Percentiles rank a stretch among this genome's conserved stretches.
Evolutionary conservation across 768 basidiomycete genomes (phyloP).

Genomic region (Mycena sanguinolenta): DNA sequence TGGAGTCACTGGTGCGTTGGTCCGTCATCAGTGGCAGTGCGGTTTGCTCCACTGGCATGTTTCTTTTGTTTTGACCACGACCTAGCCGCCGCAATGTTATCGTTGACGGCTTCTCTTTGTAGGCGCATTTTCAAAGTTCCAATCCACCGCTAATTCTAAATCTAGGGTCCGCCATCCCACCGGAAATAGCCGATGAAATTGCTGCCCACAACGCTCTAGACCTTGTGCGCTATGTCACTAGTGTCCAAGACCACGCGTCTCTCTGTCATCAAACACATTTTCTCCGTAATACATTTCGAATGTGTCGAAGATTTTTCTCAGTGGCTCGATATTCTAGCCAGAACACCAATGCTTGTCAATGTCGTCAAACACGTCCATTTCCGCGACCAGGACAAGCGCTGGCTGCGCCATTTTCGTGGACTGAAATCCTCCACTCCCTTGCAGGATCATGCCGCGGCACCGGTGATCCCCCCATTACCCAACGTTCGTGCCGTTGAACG

Average conservation of each 20-base stretch:
- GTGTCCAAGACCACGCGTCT: conserved; percentile 20
- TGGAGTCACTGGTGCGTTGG: too few relatives aligned
- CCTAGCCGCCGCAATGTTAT: not conserved
- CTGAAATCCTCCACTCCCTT: not conserved
- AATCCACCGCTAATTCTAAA: not conserved
- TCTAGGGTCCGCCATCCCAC: conserved; percentile 24
- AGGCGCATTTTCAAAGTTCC: not conserved
- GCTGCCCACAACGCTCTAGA: conserved; percentile 9
- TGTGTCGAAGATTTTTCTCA: conserved; percentile 18
- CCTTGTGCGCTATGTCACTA: conserved; percentile 21
- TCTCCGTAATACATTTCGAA: conserved; percentile 21
- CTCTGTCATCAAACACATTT: conserved; percentile 6
- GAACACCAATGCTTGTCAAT: conserved; percentile 7
- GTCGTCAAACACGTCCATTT: conserved; percentile 22
- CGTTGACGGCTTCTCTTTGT: not conserved
- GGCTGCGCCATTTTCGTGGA: too few relatives aligned
- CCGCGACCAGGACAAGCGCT: not conserved
- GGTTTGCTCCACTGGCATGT: too few relatives aligned
- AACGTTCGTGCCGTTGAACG: not conserved
- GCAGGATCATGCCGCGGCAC: not conserved
- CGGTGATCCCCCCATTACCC: not conserved
- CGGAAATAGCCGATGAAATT: conserved; percentile 24
- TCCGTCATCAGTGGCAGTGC: too few relatives aligned
- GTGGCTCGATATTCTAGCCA: conserved; percentile 23
- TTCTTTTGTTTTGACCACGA: not conserved